Conservation (phyloP, 176 grass and related monocot species). For the barley (Hordeum vulgare) region DNA sequence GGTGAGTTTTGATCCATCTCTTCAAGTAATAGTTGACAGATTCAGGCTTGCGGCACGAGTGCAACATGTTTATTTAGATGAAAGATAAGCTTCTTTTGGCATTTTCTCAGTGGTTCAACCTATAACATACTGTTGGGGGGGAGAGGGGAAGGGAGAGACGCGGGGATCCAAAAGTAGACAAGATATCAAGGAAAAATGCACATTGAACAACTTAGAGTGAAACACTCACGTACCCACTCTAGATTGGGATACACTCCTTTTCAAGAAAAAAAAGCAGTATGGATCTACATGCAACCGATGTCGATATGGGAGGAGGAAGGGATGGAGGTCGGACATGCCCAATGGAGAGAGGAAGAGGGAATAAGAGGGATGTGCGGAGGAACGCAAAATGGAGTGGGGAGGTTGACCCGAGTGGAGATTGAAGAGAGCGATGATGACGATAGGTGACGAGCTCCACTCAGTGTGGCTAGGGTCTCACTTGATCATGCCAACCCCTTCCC, state of each 20-base stretch:
- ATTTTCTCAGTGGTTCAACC: not conserved
- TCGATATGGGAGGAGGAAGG: not conserved
- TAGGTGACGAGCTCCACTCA: too few relatives aligned
- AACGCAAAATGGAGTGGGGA: too few relatives aligned
- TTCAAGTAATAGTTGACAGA: not conserved
- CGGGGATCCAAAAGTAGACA: too few relatives aligned
- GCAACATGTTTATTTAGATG: too few relatives aligned
- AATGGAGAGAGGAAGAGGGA: not conserved
- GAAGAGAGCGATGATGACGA: too few relatives aligned
- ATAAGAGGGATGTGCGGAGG: too few relatives aligned
- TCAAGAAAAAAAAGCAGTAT: not conserved
- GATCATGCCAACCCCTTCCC: not conserved
- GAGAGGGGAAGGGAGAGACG: not conserved
- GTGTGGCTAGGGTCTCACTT: not conserved
- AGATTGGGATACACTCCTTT: not conserved
- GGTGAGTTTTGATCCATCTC: constrained; percentile 24
- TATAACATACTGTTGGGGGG: not conserved
- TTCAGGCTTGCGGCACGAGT: not conserved
- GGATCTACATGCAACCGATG: not conserved
- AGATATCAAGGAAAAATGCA: not conserved
- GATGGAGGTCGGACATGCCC: not conserved
- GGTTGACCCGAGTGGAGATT: too few relatives aligned
- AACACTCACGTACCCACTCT: not conserved
- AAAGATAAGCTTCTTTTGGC: not conserved
- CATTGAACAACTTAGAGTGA: not conserved